Evolutionary conservation across 2,329 filamentous ascomycete genomes (phyloP), one percentile per base, ranked within the genome.

Genomic region (Aspergillus oerlinghausenensis): DNA sequence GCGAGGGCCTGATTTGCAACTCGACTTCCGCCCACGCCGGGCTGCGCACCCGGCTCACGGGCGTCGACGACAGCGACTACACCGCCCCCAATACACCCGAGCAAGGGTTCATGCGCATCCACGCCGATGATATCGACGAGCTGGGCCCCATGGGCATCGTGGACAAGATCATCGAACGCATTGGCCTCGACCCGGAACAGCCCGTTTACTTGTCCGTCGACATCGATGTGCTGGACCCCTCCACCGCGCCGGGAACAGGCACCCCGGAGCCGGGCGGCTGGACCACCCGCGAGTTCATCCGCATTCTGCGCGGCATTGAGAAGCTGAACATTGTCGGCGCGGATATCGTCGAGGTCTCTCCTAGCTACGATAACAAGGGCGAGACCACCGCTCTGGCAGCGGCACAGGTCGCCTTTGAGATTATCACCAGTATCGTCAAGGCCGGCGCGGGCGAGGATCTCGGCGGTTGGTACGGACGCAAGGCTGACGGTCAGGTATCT

Each of bases 221-320:
- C 67, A 92, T 92, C 63, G 89, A 93, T 71, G 88, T 92, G 0
- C 78, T 93, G 49, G 89, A 93, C 70, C 89, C 89, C 0, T 87
- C 83, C 32, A 76, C 85, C 7, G 75, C 75, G 0, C 90, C 90
- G 0, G 90, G 88, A 1, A 96, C 91, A 0, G 92, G 92, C 1
- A 96, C 92, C 0, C 92, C 92, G 0, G 92, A 96, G 77, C 88
- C 91, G 0, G 92, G 92, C 56, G 92, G 92, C 40, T 96, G 92
- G 92, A 94, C 90, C 5, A 95, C 89, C 21, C 80, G 92, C 52
- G 92, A 96, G 78, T 79, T 96, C 64, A 93, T 96, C 61, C 80
- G 88, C 11, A 90, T 96, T 56, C 74, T 96, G 70, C 80, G 91
- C 32, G 91, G 90, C 0, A 83, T 96, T 45, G 92, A 96, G 76